These are phyloP conservation scores for Ilyonectria mors-panacis DNA, from an alignment of 2,329 filamentous ascomycete species.

Conservation along the genomic window DNA sequence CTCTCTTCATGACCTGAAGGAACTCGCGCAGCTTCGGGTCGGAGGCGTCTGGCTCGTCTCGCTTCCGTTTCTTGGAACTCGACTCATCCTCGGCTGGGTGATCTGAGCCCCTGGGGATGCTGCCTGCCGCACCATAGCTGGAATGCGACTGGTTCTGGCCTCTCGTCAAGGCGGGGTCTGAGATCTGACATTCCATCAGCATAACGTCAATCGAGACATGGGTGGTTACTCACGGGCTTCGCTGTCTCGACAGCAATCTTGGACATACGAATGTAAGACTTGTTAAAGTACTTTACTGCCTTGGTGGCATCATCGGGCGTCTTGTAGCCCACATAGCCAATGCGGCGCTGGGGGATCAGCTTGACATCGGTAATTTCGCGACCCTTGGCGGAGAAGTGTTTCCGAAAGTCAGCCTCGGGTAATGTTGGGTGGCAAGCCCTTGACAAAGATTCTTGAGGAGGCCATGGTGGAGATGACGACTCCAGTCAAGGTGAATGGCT, in stretches of 20 bases:
- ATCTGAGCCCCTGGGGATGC: constrained; percentile 36
- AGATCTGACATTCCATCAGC: constrained; percentile 61
- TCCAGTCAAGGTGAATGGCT: constrained; percentile 46
- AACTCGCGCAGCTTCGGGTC: constrained; percentile 91
- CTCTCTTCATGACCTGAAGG: constrained; percentile 82
- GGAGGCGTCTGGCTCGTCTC: constrained; percentile 69
- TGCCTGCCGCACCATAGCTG: constrained; percentile 36
- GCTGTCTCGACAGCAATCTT: constrained; percentile 93
- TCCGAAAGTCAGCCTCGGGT: constrained; percentile 86
- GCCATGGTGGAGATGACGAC: constrained; percentile 57
- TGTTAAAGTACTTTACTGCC: constrained; percentile 96
- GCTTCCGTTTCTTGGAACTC: constrained; percentile 78
- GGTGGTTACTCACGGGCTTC: constrained; percentile 73
- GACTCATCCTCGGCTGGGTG: constrained; percentile 50
- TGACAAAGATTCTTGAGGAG: constrained; percentile 82
- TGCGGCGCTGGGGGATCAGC: constrained; percentile 88
- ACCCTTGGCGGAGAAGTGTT: constrained; percentile 84
- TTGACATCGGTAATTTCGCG: constrained; percentile 91
- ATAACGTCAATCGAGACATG: constrained; percentile 39
- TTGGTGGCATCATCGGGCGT: constrained; percentile 82
- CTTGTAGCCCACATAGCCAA: constrained; percentile 96
- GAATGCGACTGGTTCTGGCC: constrained; percentile 47
- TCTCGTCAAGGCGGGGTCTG: constrained; percentile 59
- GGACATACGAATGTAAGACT: constrained; percentile 94
- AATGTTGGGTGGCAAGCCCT: constrained; percentile 87